Evolutionary conservation across 352 stramenopile genomes (phyloP), one percentile per base, ranked within the genome.

Genomic region (Phytophthora sp.): DNA sequence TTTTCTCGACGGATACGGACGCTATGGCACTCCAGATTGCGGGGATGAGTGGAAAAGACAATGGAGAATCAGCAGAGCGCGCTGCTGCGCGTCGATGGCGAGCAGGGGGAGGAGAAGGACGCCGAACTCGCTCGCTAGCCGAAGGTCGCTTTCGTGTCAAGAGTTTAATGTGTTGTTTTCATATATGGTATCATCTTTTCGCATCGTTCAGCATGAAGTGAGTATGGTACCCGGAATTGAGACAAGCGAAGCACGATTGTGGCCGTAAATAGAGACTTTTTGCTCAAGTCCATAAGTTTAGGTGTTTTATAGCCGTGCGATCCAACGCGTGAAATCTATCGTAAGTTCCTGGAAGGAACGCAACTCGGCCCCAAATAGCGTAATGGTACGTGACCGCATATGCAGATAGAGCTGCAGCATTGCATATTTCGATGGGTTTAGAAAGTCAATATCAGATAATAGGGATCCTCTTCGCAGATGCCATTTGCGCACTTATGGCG

Each of bases 1-100:
- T 67, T 63, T 71, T 73, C 55, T 67, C 38, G 53, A 45, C 27
- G 30, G 35, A 20, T 66, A 55, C 23, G 26, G 20, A 62, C 23
- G 62, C 30, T 50, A 60, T 39, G 21, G 33, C 24, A 44, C 50
- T 71, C 38, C 23, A 18, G 23, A 41, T 53, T 57, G 45, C 30
- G 18, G 35, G 21, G 7, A 50, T 31, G 26, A 36, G 24, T 15
- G 49, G 29, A 63, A 15, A 27, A 54, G 41, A 63, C 21, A n/a
- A 36, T 18, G 5, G 21, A 21, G 0, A 30, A n/a, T 3, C 29
- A 49, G 31, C 1, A 38, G 46, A 24, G 16, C 2, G 29, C 29
- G 15, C 7, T 29, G 5, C 4, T 38, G 18, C 2, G 16, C 16
- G 49, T 45, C 5, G 7, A 18, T 45, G 16, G 3, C 13, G 13